Percentiles rank a stretch among this genome's conserved stretches.
Conservation (phyloP, 2,329 filamentous ascomycete species). For the Colletotrichum lentis region DNA sequence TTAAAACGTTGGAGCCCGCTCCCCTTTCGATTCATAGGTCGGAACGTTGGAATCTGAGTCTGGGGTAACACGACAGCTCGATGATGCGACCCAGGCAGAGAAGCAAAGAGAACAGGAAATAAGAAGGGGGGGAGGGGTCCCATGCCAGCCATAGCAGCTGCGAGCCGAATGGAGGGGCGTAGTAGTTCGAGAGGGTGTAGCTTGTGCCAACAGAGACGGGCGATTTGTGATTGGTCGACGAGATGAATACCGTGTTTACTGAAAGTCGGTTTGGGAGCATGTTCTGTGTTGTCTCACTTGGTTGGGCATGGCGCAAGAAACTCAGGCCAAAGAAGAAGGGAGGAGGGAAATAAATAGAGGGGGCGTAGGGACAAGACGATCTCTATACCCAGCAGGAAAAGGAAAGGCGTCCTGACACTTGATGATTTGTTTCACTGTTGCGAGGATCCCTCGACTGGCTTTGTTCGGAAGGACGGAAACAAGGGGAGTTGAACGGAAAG, state of each 20-base stretch:
- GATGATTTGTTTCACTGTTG: constrained; percentile 5
- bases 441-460: not conserved
- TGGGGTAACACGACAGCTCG: not conserved
- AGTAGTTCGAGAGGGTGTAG: not conserved
- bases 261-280: not conserved
- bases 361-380: not conserved
- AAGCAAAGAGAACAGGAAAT: not conserved
- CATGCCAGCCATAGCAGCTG: not conserved
- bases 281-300: not conserved
- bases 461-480: not conserved
- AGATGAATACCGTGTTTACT: not conserved
- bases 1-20: not conserved
- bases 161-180: not conserved
- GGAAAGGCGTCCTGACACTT: constrained; percentile 1
- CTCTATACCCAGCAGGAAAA: not conserved
- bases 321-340: not conserved
- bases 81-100: not conserved
- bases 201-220: not conserved
- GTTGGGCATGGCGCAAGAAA: not conserved
- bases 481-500: constrained; percentile 12
- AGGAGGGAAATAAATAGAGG: constrained; percentile 1
- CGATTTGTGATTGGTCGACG: not conserved
- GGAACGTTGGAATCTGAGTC: not conserved
- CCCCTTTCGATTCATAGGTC: not conserved
- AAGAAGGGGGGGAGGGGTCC: not conserved